Evolutionary conservation across 129 eudicot genomes (phyloP), one percentile per base, ranked within the genome.

Genomic region (Helianthus tuberosus): DNA sequence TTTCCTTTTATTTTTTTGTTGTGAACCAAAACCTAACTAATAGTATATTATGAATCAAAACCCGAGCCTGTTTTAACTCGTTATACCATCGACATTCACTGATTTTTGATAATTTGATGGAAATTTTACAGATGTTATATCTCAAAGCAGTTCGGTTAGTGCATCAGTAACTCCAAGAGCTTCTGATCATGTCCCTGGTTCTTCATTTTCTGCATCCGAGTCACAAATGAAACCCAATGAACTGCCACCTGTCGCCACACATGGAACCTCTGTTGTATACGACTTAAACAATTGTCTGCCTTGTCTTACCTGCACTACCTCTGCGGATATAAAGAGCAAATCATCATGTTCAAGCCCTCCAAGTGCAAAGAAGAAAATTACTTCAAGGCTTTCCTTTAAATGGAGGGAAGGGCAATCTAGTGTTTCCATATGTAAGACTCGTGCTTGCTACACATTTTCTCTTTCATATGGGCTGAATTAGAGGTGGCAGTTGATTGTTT

Each of bases 141-240:
- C 97, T 55, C 89, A 85, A 78, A 81, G 83, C 82, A 89, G 89
- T 61, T 87, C 90, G 15, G 53, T 78, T 11, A 85, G 95, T 62
- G 85, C 85, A 78, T 84, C 80, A 13, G 94, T 88, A 32, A 87
- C 97, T 83, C 94, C 97, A 57, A 85, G 97, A 82, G 57, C 78
- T 64, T 69, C 85, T 69, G 86, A 69, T 66, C 82, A 78, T 62
- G 76, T 54, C n/a, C 66, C 38, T 61, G 72, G 64, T 23, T 61
- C 73, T 69, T 69, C 81, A 25, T 81, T 75, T 58, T 76, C 77
- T 52, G 55, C 81, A 48, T 15, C 74, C 65, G 88, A 80, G 11
- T 76, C 81, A 36, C 80, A 71, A 51, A 63, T 63, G 15, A 85
- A 86, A 66, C 66, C 66, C 66, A 61, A 35, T 32, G 66, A 61